These are phyloP conservation scores for Penicillium sp. DNA, from an alignment of 2,329 filamentous ascomycete genomes.

Conservation along the genomic window DNA sequence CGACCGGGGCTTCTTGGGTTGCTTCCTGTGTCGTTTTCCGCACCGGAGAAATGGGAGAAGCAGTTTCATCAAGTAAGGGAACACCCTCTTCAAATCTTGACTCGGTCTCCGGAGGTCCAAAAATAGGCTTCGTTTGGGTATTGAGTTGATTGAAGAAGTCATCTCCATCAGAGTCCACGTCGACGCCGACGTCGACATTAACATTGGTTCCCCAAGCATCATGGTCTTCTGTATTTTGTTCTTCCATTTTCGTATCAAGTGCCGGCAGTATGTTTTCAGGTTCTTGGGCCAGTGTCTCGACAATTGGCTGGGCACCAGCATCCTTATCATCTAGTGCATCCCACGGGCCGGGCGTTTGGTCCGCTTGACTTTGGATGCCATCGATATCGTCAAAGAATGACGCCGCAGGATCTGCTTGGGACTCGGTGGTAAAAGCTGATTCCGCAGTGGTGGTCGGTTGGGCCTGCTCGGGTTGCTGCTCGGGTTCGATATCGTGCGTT, in stretches of 20 bases:
- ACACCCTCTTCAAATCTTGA: slow-evolving; percentile 72
- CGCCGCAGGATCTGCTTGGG: neutral
- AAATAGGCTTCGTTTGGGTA: slow-evolving; percentile 45
- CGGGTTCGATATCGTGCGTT: neutral
- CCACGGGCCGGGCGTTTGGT: neutral
- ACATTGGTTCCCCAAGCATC: slow-evolving; percentile 53
- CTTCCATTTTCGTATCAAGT: slow-evolving; percentile 13
- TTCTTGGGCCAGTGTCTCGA: slow-evolving; percentile 7
- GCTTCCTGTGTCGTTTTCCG: slow-evolving; percentile 33
- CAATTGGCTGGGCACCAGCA: neutral
- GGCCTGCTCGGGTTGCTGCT: neutral
- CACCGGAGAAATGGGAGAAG: slow-evolving; percentile 23
- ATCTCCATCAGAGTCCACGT: slow-evolving; percentile 52
- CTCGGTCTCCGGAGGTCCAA: slow-evolving; percentile 49
- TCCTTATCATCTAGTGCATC: neutral
- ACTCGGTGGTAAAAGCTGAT: neutral
- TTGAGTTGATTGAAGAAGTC: slow-evolving; percentile 66
- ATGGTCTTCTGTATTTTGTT: slow-evolving; percentile 18
- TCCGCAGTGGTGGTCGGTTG: neutral
- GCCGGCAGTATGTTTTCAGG: slow-evolving; percentile 4
- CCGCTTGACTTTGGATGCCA: neutral
- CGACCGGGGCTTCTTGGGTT: slow-evolving; percentile 29
- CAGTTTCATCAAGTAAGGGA: slow-evolving; percentile 59
- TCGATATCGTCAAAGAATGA: slow-evolving; percentile 2
- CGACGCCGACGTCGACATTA: slow-evolving; percentile 53